Evolutionary conservation across 352 stramenopile species (phyloP).

Genomic region (Pythium insidiosum): DNA sequence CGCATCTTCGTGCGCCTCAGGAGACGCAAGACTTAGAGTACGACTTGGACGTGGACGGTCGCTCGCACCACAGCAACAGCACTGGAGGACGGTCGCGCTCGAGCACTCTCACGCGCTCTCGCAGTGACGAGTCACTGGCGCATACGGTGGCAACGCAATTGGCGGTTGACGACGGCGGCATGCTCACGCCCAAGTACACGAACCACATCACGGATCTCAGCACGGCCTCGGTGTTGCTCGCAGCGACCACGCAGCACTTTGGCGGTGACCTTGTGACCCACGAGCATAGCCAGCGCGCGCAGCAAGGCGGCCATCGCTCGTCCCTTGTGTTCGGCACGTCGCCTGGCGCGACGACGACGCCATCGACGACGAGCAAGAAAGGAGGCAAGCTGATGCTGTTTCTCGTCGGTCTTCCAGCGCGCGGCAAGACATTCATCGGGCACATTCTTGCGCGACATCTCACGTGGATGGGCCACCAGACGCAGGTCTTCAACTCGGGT

Average conservation of each 20-base stretch:
- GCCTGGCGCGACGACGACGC: slow-evolving; percentile 20
- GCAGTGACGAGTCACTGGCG: slow-evolving; percentile 62
- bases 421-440: slow-evolving; percentile 83
- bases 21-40: slow-evolving; percentile 66
- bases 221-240: slow-evolving; percentile 58
- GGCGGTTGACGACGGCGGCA: too few relatives aligned
- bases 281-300: slow-evolving; percentile 60
- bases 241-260: slow-evolving; percentile 81
- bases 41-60: slow-evolving; percentile 16
- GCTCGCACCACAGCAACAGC: slow-evolving; percentile 4
- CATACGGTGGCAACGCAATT: slow-evolving; percentile 6
- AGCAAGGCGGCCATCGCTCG: slow-evolving; percentile 67
- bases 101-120: slow-evolving; percentile 54
- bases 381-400: slow-evolving; percentile 78
- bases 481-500: slow-evolving; percentile 75
- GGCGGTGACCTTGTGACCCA: slow-evolving; percentile 74
- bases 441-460: slow-evolving; percentile 75
- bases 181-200: slow-evolving; percentile 56
- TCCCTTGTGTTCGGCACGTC: slow-evolving; percentile 34
- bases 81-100: slow-evolving; percentile 26
- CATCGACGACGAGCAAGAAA: slow-evolving; percentile 32
- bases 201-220: slow-evolving; percentile 50
- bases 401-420: slow-evolving; percentile 62
- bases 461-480: slow-evolving; percentile 82
- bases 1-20: slow-evolving; percentile 32